Percentiles rank a stretch among this genome's conserved stretches.
Evolutionary conservation across 306 rosid genomes (phyloP).

Genomic region (Lithocarpus polystachyus): DNA sequence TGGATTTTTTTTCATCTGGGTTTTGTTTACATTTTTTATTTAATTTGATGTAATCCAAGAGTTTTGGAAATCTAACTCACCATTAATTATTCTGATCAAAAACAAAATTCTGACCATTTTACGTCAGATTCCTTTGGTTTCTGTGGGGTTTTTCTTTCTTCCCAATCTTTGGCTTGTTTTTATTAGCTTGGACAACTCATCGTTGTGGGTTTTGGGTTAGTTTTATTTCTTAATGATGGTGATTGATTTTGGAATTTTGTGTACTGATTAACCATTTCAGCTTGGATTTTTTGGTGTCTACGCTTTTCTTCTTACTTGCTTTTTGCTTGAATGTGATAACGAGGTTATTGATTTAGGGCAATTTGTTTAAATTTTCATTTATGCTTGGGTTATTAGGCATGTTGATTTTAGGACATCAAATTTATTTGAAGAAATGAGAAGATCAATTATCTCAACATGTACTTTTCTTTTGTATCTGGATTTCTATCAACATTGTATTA

Average conservation of each 20-base stretch:
- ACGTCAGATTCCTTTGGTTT: not conserved
- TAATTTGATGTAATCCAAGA: not conserved
- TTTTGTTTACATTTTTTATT: not conserved
- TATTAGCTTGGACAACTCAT: not conserved
- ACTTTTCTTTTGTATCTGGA: not conserved
- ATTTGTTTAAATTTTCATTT: not conserved
- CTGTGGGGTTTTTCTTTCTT: not conserved
- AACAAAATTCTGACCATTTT: not conserved
- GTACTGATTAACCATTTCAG: not conserved
- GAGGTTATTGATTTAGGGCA: not conserved
- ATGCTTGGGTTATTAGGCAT: not conserved
- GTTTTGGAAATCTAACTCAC: not conserved
- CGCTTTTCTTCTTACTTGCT: not conserved
- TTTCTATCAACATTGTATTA: not conserved
- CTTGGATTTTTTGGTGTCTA: not conserved
- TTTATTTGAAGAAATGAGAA: not conserved
- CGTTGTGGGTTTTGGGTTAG: not conserved
- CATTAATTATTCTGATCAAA: not conserved
- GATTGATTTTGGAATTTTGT: not conserved
- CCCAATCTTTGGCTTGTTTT: not conserved
- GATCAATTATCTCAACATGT: not conserved
- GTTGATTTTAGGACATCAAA: not conserved
- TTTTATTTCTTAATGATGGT: not conserved
- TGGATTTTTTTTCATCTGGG: not conserved
- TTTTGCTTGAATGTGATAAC: not conserved